phyloP scores from a whole-genome alignment of 2,329 filamentous ascomycete species.

The Colletotrichum eleusines region DNA sequence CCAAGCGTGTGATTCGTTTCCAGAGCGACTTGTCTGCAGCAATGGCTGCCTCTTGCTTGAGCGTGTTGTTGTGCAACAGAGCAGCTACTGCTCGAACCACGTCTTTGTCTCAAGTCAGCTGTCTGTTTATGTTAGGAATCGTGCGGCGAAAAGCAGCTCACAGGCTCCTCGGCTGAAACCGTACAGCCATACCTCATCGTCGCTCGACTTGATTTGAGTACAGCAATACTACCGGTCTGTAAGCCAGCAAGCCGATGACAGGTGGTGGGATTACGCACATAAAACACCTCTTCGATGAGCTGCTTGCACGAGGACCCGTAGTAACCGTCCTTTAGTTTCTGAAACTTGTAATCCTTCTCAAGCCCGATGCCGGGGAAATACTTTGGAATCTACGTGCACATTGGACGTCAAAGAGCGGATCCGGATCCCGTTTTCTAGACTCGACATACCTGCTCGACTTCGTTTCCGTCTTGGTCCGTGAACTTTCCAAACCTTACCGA shows the following conservation, averaged over 20 bases:
- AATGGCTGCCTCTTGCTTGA: not conserved
- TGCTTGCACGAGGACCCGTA: conserved; percentile 41
- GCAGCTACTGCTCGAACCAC: conserved; percentile 55
- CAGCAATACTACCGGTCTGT: conserved; percentile 22
- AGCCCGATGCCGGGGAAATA: conserved; percentile 43
- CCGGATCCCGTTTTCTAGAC: too few species aligned
- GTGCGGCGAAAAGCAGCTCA: not conserved
- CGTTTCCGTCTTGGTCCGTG: conserved; percentile 15
- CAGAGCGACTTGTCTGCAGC: conserved; percentile 9
- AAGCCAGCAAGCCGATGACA: not conserved
- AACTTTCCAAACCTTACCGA: conserved; percentile 24
- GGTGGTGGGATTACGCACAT: conserved; percentile 30
- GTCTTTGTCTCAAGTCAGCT: conserved; percentile 25
- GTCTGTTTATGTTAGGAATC: rapidly evolving
- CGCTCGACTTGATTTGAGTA: conserved; percentile 24
- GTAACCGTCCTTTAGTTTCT: conserved; percentile 43
- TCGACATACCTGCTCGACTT: not conserved
- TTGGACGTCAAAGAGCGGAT: not conserved
- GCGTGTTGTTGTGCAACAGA: conserved; percentile 45
- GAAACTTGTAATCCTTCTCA: conserved; percentile 38
- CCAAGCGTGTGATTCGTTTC: conserved; percentile 11
- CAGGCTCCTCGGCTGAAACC: conserved; percentile 56
- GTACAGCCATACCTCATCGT: conserved; percentile 56
- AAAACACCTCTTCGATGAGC: conserved; percentile 44
- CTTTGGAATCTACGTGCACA: conserved; percentile 1